Conservation (phyloP, 306 rosid genomes). For the Pyrus betulifolia region DNA sequence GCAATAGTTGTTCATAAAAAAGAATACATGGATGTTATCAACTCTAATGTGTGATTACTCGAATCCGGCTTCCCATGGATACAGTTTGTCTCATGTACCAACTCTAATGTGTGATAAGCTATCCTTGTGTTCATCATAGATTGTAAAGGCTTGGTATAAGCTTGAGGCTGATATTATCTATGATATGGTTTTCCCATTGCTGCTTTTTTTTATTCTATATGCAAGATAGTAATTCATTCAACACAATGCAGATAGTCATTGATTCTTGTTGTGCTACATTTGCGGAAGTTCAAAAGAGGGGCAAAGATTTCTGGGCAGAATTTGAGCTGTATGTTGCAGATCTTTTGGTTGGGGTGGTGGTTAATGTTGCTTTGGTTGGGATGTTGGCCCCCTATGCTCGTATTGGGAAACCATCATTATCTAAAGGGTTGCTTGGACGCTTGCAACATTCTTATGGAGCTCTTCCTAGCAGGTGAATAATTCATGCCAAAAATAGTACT, state of each 20-base stretch:
- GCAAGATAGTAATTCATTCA: slow-evolving; percentile 1
- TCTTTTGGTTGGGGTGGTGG: slow-evolving; percentile 43
- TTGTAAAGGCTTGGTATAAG: not conserved
- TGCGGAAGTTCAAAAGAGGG: slow-evolving; percentile 50
- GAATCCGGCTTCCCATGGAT: not conserved
- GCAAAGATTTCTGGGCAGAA: slow-evolving; percentile 50
- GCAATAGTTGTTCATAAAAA: too few relatives aligned
- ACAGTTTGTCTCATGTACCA: too few relatives aligned
- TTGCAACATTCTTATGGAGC: slow-evolving; percentile 35
- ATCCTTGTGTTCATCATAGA: not conserved
- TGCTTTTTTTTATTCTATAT: not conserved
- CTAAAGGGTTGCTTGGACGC: slow-evolving; percentile 32
- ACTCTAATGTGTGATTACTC: not conserved
- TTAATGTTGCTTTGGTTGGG: slow-evolving; percentile 45
- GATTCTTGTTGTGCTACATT: slow-evolving; percentile 64
- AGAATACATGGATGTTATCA: not conserved
- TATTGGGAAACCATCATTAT: slow-evolving; percentile 36
- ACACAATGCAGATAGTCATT: slow-evolving; percentile 60
- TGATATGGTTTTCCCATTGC: slow-evolving; percentile 3
- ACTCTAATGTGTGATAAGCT: not conserved
- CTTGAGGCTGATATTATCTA: not conserved
- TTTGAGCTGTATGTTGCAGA: slow-evolving; percentile 48
- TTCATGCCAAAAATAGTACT: not conserved
- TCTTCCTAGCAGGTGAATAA: slow-evolving; percentile 41
- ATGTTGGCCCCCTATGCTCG: slow-evolving; percentile 46